Evolutionary conservation across 805 yeast species (phyloP).

Genomic region (Lachancea thermotolerans): DNA sequence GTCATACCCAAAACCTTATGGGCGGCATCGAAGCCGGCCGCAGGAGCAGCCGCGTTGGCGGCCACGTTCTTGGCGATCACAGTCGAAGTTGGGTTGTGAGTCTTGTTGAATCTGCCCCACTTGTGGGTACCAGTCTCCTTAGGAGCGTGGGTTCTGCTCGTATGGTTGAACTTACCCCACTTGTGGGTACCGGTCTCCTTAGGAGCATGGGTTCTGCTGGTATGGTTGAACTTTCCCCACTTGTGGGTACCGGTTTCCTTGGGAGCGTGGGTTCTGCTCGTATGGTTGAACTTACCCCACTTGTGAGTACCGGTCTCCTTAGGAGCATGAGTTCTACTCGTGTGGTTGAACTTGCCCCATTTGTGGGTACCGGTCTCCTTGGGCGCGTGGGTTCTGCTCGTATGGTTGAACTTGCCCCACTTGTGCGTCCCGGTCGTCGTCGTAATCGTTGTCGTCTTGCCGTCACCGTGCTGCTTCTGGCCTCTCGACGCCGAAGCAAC

Average conservation of each 20-base stretch:
- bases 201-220: conserved; percentile 27
- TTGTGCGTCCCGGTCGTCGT: conserved; percentile 43
- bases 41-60: conserved; percentile 18
- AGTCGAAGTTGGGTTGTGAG: conserved; percentile 26
- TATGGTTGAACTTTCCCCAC: conserved; percentile 47
- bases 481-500: conserved; percentile 23
- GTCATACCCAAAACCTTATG: conserved; percentile 29
- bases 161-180: conserved; percentile 49
- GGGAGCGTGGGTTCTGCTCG: conserved; percentile 41
- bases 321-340: conserved; percentile 27
- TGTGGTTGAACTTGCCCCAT: conserved; percentile 48
- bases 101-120: conserved; percentile 47
- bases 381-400: conserved; percentile 28
- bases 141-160: conserved; percentile 27
- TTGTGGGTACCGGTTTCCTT: conserved; percentile 43
- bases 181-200: conserved; percentile 47
- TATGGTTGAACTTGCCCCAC: conserved; percentile 47
- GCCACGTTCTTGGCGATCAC: conserved; percentile 19
- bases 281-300: conserved; percentile 46
- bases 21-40: conserved; percentile 15
- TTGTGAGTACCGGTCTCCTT: conserved; percentile 46
- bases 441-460: conserved; percentile 38
- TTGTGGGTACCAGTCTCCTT: conserved; percentile 46
- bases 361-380: conserved; percentile 46
- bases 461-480: conserved; percentile 42